These are phyloP conservation scores for Mycena belliarum DNA, from an alignment of 768 basidiomycete species.

Conservation along the genomic window DNA sequence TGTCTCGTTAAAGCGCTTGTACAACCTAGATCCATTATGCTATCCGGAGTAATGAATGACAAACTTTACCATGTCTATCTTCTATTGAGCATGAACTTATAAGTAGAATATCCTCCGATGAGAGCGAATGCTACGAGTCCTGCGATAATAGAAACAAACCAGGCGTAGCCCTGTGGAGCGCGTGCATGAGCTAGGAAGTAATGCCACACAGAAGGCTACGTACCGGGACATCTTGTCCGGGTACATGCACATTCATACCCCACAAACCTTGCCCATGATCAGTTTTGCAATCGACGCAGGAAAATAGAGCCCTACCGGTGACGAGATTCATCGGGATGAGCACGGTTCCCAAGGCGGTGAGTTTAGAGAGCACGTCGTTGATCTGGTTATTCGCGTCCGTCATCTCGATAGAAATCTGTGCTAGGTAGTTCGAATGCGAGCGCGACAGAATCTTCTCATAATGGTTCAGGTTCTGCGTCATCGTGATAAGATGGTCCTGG, in stretches of 20 bases:
- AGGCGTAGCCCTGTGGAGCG: slow-evolving; percentile 53
- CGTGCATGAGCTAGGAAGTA: not conserved
- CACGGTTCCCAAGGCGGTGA: slow-evolving; percentile 96
- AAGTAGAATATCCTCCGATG: slow-evolving; percentile 78
- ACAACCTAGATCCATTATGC: slow-evolving; percentile 9
- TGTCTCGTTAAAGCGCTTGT: slow-evolving; percentile 10
- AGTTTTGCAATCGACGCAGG: not conserved
- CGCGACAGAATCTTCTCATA: slow-evolving; percentile 99
- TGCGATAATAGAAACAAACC: slow-evolving; percentile 89
- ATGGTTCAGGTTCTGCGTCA: slow-evolving; percentile 99
- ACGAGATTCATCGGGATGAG: slow-evolving; percentile 97
- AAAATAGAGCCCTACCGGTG: slow-evolving; percentile 55
- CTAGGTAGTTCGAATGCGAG: slow-evolving; percentile 98
- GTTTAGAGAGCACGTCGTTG: slow-evolving; percentile 96
- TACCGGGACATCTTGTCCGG: slow-evolving; percentile 71
- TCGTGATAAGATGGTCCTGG: slow-evolving; percentile 94
- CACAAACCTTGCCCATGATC: slow-evolving; percentile 61
- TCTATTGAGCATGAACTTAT: slow-evolving; percentile 68
- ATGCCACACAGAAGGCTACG: not conserved
- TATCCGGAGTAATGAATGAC: slow-evolving; percentile 17
- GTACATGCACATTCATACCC: slow-evolving; percentile 99
- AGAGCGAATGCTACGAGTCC: slow-evolving; percentile 78
- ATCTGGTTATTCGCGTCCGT: slow-evolving; percentile 99
- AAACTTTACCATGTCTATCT: slow-evolving; percentile 24
- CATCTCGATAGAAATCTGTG: slow-evolving; percentile 99